Evolutionary conservation across 768 basidiomycete species (phyloP).

Genomic region (Lactifluus echinatus): DNA sequence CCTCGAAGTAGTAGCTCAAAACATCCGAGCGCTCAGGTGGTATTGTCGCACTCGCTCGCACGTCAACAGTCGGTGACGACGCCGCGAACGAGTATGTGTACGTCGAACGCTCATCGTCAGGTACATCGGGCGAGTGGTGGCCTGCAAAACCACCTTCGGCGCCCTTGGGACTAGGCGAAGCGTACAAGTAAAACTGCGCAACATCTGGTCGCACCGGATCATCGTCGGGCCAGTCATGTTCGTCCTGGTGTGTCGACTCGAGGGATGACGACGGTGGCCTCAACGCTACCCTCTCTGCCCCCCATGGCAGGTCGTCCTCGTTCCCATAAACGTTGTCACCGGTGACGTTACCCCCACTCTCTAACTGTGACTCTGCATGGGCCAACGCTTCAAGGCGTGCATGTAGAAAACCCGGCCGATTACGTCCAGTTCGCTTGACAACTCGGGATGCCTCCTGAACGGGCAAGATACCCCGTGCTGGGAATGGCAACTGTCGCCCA

Average conservation of each 20-base stretch:
- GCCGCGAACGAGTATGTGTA: slow-evolving; percentile 1
- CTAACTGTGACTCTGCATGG: not conserved
- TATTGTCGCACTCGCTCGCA: not conserved
- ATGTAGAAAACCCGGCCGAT: not conserved
- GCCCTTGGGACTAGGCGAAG: not conserved
- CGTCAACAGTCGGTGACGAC: not conserved
- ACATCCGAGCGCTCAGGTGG: not conserved
- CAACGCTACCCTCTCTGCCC: not conserved
- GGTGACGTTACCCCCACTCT: not conserved
- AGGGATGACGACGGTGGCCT: not conserved
- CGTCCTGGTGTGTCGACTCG: not conserved
- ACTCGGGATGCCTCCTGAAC: slow-evolving; percentile 21
- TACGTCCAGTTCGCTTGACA: slow-evolving; percentile 18
- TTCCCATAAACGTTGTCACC: not conserved
- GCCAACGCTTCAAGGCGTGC: not conserved
- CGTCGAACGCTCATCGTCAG: slow-evolving; percentile 15
- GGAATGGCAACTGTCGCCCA: slow-evolving; percentile 45
- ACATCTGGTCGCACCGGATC: slow-evolving; percentile 15
- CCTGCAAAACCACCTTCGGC: too few species aligned
- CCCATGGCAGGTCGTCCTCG: not conserved
- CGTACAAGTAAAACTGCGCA: slow-evolving; percentile 15
- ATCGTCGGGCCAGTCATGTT: slow-evolving; percentile 7
- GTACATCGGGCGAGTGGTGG: not conserved
- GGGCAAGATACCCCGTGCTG: slow-evolving; percentile 34
- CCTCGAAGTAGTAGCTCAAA: slow-evolving; percentile 3